These are phyloP conservation scores for Theileria orientalis DNA, from an alignment of 169 alveolate genomes.

Conservation along the genomic window DNA sequence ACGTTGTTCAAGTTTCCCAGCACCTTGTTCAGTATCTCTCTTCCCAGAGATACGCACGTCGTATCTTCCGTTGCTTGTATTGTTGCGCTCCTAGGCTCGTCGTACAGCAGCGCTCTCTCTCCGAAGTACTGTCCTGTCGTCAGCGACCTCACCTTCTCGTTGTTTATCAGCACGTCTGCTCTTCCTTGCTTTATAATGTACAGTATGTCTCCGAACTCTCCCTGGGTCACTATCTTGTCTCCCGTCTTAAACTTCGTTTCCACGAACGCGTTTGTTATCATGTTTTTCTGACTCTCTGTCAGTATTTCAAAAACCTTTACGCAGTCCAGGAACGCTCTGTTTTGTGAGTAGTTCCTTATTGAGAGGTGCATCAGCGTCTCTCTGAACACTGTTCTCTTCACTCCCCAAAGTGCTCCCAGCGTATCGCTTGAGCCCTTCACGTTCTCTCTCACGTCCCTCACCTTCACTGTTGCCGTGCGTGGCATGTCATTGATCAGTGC, in stretches of 20 bases:
- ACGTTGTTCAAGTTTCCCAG: constrained; percentile 86
- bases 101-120: constrained; percentile 88
- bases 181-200: constrained; percentile 87
- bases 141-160: constrained; percentile 76
- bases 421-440: constrained; percentile 83
- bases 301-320: constrained; percentile 85
- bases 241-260: constrained; percentile 79
- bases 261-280: constrained; percentile 87
- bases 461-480: constrained; percentile 94
- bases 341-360: constrained; percentile 86
- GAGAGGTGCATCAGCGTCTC: constrained; percentile 85
- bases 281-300: constrained; percentile 85
- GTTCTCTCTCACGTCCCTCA: constrained; percentile 84
- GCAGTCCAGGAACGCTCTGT: constrained; percentile 84
- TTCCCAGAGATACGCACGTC: constrained; percentile 81
- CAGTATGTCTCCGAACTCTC: constrained; percentile 88
- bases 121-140: constrained; percentile 91
- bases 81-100: constrained; percentile 92
- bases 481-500: constrained; percentile 97
- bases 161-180: constrained; percentile 82
- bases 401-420: constrained; percentile 91
- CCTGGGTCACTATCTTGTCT: constrained; percentile 86
- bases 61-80: constrained; percentile 82
- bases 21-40: constrained; percentile 80
- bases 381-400: constrained; percentile 88